phyloP scores from a whole-genome alignment of 1,284 basidiomycete genomes.

The Peniophora sp. region DNA sequence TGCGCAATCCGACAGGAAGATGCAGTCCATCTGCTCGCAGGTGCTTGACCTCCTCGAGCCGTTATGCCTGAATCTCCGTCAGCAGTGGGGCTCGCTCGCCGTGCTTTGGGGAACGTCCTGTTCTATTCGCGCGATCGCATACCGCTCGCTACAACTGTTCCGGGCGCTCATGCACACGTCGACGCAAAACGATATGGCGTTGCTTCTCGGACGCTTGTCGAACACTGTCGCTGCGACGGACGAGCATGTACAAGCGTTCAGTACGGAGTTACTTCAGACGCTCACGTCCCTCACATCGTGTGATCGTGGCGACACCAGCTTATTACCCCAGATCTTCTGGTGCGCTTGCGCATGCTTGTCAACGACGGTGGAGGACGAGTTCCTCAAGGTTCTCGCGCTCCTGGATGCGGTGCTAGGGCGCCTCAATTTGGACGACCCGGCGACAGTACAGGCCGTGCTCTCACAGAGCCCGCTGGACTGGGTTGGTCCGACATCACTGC shows the following conservation, averaged over 20 bases:
- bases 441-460: conserved; percentile 55
- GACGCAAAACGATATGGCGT: conserved; percentile 68
- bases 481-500: conserved; percentile 61
- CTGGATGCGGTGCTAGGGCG: conserved; percentile 65
- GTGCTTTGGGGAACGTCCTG: conserved; percentile 84
- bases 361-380: conserved; percentile 82
- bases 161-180: conserved; percentile 74
- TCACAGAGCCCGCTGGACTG: conserved; percentile 69
- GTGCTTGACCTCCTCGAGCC: conserved; percentile 67
- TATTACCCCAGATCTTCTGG: conserved; percentile 87
- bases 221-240: conserved; percentile 78
- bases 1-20: conserved; percentile 50
- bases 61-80: conserved; percentile 57
- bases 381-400: conserved; percentile 61
- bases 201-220: conserved; percentile 77
- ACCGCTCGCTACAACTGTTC: conserved; percentile 88
- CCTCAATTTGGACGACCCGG: conserved; percentile 66
- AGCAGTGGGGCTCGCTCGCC: conserved; percentile 78
- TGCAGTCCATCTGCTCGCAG: conserved; percentile 61
- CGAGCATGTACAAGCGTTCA: conserved; percentile 75
- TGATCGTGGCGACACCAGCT: conserved; percentile 47
- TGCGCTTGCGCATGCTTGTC: conserved; percentile 75
- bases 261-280: conserved; percentile 77
- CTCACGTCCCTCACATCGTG: conserved; percentile 62
- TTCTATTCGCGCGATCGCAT: conserved; percentile 80